Evolutionary conservation across 805 yeast genomes (phyloP).

Genomic region (Saccharomycopsis oosterbeekiorum): DNA sequence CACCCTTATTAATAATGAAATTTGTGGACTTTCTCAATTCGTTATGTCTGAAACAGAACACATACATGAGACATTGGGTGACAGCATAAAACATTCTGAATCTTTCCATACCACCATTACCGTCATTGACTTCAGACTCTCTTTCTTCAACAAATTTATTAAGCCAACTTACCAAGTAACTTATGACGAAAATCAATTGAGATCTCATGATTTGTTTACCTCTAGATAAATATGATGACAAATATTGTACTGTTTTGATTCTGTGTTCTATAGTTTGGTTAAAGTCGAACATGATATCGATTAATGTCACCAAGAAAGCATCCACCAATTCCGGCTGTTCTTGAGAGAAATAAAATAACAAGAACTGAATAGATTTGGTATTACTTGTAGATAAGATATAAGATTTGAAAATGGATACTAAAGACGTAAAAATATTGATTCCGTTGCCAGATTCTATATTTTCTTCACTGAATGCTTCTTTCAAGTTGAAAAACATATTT

Average conservation of each 20-base stretch:
- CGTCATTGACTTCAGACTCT: constrained; percentile 65
- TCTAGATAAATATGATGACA: constrained; percentile 83
- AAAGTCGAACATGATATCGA: constrained; percentile 72
- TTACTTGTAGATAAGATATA: constrained; percentile 87
- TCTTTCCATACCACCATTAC: constrained; percentile 68
- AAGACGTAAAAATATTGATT: constrained; percentile 56
- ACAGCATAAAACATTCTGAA: constrained; percentile 85
- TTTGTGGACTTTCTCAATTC: constrained; percentile 29
- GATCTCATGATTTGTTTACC: constrained; percentile 60
- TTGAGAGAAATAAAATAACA: constrained; percentile 74
- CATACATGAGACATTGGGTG: constrained; percentile 81
- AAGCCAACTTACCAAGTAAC: constrained; percentile 77
- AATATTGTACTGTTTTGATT: constrained; percentile 83
- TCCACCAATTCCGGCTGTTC: constrained; percentile 76
- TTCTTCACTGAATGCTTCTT: constrained; percentile 38
- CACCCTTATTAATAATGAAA: constrained; percentile 19
- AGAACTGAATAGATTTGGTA: constrained; percentile 79
- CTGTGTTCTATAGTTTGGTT: constrained; percentile 63
- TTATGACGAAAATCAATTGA: constrained; percentile 75
- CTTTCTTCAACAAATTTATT: constrained; percentile 73
- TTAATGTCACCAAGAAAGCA: constrained; percentile 67
- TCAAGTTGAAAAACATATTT: constrained; percentile 43
- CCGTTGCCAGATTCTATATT: constrained; percentile 53
- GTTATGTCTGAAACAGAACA: constrained; percentile 80
- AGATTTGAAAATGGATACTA: constrained; percentile 67